Percentiles rank a stretch among this genome's conserved stretches.
phyloP scores from a whole-genome alignment of 305 asterid species.

The Fraxinus velutina region DNA sequence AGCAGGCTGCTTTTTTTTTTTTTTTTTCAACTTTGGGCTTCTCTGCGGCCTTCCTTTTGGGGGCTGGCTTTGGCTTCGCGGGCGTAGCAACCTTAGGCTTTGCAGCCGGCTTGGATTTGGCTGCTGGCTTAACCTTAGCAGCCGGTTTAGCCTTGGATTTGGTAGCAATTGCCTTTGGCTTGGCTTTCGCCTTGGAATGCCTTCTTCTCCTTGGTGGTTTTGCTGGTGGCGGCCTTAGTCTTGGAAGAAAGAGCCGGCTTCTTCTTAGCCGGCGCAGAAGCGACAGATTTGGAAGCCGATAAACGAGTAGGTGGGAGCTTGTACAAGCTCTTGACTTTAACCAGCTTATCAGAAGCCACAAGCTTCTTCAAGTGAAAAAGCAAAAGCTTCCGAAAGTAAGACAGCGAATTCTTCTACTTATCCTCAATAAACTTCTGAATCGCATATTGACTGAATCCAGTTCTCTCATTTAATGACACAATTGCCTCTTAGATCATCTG shows the following conservation, averaged over 20 bases:
- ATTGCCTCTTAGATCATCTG: conserved; percentile 89
- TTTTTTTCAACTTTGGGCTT: conserved; percentile 49
- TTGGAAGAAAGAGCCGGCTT: conserved; percentile 17
- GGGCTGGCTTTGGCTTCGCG: conserved; percentile 36
- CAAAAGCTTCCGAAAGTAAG: conserved; percentile 66
- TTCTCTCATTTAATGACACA: conserved; percentile 57
- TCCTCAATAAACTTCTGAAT: conserved; percentile 69
- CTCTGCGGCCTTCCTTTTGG: conserved; percentile 48
- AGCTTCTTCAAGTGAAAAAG: conserved; percentile 69
- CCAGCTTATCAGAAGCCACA: conserved; percentile 63
- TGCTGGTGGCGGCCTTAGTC: conserved; percentile 24
- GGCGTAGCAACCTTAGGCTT: conserved; percentile 22
- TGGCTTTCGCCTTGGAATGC: conserved; percentile 23
- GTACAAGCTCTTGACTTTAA: conserved; percentile 64
- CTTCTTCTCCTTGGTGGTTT: conserved; percentile 19
- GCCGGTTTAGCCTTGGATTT: conserved; percentile 31
- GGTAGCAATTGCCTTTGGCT: conserved; percentile 23
- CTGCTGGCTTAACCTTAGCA: conserved; percentile 37
- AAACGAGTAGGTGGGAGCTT: conserved; percentile 57
- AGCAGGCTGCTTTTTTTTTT: conserved; percentile 24
- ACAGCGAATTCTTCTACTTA: conserved; percentile 62
- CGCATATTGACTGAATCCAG: conserved; percentile 86
- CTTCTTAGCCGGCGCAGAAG: neutral
- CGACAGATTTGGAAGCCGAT: conserved; percentile 20
- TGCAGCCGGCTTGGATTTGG: conserved; percentile 30